These are phyloP conservation scores for Cercospora sojina DNA, from an alignment of 2,329 filamentous ascomycete genomes.

Conservation along the genomic window DNA sequence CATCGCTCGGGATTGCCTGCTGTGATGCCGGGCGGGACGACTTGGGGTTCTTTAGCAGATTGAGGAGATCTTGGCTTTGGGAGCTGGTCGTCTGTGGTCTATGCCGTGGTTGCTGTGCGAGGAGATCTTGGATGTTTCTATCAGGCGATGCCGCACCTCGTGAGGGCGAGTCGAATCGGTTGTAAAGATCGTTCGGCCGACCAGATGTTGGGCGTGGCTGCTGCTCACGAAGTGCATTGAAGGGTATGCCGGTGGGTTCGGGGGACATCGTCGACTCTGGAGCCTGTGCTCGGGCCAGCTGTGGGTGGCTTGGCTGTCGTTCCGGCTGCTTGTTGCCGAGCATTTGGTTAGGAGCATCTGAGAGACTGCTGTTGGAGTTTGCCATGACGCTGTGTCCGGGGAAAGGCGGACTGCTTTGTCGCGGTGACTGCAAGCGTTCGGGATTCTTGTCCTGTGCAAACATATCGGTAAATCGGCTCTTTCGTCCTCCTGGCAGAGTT, in stretches of 20 bases:
- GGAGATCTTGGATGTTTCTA: conserved; percentile 38
- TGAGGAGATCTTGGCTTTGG: conserved; percentile 82
- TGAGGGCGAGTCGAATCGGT: conserved; percentile 33
- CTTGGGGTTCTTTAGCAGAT: conserved; percentile 61
- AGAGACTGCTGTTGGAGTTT: conserved; percentile 2
- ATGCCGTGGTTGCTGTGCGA: conserved; percentile 43
- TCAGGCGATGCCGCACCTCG: conserved; percentile 36
- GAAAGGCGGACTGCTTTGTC: conserved; percentile 19
- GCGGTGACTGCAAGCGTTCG: conserved; percentile 34
- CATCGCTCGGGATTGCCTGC: conserved; percentile 37
- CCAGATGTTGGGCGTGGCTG: conserved; percentile 28
- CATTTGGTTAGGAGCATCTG: conserved; percentile 19
- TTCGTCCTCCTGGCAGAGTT: conserved; percentile 26
- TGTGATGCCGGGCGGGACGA: conserved; percentile 32
- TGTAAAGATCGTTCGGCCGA: conserved; percentile 25
- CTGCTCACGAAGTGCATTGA: conserved; percentile 27
- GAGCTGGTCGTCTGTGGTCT: conserved; percentile 50
- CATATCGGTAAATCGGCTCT: conserved; percentile 36
- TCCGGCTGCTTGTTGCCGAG: conserved; percentile 9
- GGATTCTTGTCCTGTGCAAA: conserved; percentile 36
- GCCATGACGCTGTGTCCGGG: conserved; percentile 21
- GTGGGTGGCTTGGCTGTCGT: conserved; percentile 17
- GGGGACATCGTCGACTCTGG: conserved; percentile 23
- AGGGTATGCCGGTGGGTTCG: conserved; percentile 27
- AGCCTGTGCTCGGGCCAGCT: conserved; percentile 15